Percentiles rank a stretch among this genome's conserved stretches.
Evolutionary conservation across 768 basidiomycete species (phyloP).

Genomic region (Tephrocybe sp.): DNA sequence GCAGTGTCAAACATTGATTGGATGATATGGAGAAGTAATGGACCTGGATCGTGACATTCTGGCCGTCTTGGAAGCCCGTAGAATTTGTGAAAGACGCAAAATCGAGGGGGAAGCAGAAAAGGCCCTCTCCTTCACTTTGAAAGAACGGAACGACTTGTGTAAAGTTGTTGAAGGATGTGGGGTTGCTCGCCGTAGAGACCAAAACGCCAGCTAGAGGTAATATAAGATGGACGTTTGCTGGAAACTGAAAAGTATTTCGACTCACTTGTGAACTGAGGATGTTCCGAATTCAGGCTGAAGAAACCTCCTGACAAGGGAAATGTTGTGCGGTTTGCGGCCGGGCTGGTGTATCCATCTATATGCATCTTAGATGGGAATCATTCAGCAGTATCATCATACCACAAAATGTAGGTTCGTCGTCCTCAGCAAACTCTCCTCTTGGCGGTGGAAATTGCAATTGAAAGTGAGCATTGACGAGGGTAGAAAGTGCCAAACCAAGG

Average conservation of each 20-base stretch:
- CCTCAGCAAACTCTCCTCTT: conserved; percentile 66
- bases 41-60: conserved; percentile 72
- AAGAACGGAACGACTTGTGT: conserved; percentile 50
- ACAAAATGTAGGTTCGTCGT: conserved; percentile 62
- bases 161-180: conserved; percentile 57
- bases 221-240: neutral
- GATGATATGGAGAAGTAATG: conserved; percentile 1
- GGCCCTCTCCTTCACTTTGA: conserved; percentile 54
- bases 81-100: conserved; percentile 45
- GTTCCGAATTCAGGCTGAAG: conserved; percentile 65
- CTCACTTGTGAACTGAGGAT: conserved; percentile 60
- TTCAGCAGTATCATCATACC: conserved; percentile 41
- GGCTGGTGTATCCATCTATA: conserved; percentile 62
- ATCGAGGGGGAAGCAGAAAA: conserved; percentile 68
- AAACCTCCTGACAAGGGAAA: conserved; percentile 71
- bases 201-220: conserved; percentile 46
- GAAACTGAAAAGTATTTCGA: conserved; percentile 2
- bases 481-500: conserved; percentile 36
- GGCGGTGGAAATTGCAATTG: conserved; percentile 75
- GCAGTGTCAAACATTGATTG: neutral
- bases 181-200: conserved; percentile 56
- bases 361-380: conserved; percentile 1
- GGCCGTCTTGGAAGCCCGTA: conserved; percentile 55
- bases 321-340: conserved; percentile 54
- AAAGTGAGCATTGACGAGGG: conserved; percentile 70